Evolutionary conservation across 169 alveolate genomes (phyloP).

Genomic region (Cyclospora cayetanensis): DNA sequence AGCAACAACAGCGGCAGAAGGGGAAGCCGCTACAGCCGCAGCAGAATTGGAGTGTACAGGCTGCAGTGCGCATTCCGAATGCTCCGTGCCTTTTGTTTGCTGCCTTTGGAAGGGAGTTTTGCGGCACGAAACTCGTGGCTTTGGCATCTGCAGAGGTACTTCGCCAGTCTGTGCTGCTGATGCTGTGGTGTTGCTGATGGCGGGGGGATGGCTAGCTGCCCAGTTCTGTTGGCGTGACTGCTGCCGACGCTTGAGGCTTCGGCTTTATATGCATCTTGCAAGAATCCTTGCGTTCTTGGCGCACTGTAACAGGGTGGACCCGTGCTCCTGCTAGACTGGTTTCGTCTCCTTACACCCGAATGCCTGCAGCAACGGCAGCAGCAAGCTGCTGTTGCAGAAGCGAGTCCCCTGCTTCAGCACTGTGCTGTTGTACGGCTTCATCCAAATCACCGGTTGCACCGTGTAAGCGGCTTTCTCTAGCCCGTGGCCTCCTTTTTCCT

Average conservation of each 20-base stretch:
- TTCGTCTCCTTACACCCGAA: neutral
- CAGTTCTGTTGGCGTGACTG: too few relatives aligned
- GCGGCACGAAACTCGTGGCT: slow-evolving; percentile 8
- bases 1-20: neutral
- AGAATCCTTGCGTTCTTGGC: neutral
- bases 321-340: slow-evolving; percentile 28
- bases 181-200: neutral
- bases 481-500: neutral
- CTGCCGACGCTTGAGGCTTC: neutral
- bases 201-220: neutral
- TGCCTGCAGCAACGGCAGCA: neutral
- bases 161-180: slow-evolving; percentile 10
- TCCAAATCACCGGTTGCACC: neutral
- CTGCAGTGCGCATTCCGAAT: neutral
- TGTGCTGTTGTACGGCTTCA: neutral
- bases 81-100: neutral
- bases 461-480: neutral
- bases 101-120: neutral
- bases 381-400: neutral
- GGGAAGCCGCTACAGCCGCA: slow-evolving; percentile 17
- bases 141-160: neutral
- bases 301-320: neutral
- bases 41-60: slow-evolving; percentile 3
- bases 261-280: neutral
- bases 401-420: neutral